These are phyloP conservation scores for Beauveria brongniartii DNA, from an alignment of 2,329 filamentous ascomycete genomes.

Conservation along the genomic window DNA sequence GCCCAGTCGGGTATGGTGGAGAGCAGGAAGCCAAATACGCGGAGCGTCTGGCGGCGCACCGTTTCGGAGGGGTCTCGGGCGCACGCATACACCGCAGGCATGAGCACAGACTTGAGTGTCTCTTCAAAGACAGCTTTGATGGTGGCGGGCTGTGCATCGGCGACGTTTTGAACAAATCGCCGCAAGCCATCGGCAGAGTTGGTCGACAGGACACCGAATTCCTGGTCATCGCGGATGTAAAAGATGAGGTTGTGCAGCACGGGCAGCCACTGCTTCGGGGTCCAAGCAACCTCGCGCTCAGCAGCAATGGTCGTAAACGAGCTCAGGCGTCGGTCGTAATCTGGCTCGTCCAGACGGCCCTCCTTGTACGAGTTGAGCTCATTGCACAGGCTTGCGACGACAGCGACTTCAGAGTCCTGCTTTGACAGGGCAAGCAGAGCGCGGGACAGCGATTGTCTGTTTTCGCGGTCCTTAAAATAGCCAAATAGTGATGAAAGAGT, in stretches of 20 bases:
- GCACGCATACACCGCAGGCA: conserved; percentile 70
- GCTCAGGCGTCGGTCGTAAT: conserved; percentile 73
- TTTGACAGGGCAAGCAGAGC: conserved; percentile 65
- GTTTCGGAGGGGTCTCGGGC: conserved; percentile 73
- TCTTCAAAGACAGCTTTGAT: conserved; percentile 42
- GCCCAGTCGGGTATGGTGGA: conserved; percentile 61
- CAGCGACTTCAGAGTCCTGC: conserved; percentile 50
- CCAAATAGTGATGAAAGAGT: conserved; percentile 77
- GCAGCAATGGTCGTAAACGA: conserved; percentile 69
- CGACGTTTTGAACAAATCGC: conserved; percentile 62
- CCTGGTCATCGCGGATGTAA: conserved; percentile 77
- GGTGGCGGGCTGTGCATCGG: conserved; percentile 27
- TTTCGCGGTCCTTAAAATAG: conserved; percentile 77
- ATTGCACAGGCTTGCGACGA: conserved; percentile 62
- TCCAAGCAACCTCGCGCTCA: conserved; percentile 50
- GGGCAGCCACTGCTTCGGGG: conserved; percentile 73
- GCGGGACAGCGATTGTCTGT: conserved; percentile 64
- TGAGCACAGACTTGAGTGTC: conserved; percentile 55
- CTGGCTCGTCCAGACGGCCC: conserved; percentile 70
- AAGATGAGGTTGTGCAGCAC: conserved; percentile 84
- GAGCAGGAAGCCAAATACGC: conserved; percentile 71
- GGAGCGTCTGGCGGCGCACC: conserved; percentile 73
- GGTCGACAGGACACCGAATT: conserved; percentile 70
- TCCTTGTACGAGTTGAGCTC: conserved; percentile 73
- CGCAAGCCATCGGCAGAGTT: conserved; percentile 78